These are phyloP conservation scores for Populus ilicifolia DNA, from an alignment of 345 rosid genomes.

Conservation along the genomic window DNA sequence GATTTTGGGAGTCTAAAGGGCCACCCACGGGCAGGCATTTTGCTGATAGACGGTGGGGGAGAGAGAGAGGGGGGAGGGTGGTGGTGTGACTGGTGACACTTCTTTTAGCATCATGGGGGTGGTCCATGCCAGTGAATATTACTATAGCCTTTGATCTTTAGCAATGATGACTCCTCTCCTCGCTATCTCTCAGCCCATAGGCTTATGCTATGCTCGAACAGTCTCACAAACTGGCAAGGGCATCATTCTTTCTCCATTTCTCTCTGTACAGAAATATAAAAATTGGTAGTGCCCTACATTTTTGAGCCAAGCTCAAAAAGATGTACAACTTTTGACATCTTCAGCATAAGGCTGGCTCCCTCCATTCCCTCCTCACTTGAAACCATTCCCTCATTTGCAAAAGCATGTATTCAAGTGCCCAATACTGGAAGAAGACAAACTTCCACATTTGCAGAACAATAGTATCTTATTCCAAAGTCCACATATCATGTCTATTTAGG, in stretches of 20 bases:
- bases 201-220: conserved; percentile 21
- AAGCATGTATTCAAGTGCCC: conserved; percentile 24
- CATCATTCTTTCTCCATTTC: background rate
- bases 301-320: conserved; percentile 32
- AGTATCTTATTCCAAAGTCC: conserved; percentile 8
- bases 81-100: conserved; percentile 19
- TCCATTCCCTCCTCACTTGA: conserved; percentile 15
- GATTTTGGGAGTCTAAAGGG: conserved; percentile 29
- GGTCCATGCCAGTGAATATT: conserved; percentile 34
- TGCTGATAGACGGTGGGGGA: background rate
- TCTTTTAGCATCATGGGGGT: conserved; percentile 27
- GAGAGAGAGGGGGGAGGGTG: background rate
- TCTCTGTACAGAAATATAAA: background rate
- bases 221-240: conserved; percentile 22
- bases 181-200: background rate
- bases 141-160: conserved; percentile 16
- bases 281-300: conserved; percentile 19
- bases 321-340: conserved; percentile 28
- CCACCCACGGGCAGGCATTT: background rate
- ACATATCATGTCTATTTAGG: background rate
- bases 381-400: conserved; percentile 12
- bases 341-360: conserved; percentile 18
- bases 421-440: conserved; percentile 18
- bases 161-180: conserved; percentile 33
- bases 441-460: conserved; percentile 4